These are phyloP conservation scores for Cladosporium oxysporum DNA, from an alignment of 2,329 filamentous ascomycete genomes.

Conservation along the genomic window DNA sequence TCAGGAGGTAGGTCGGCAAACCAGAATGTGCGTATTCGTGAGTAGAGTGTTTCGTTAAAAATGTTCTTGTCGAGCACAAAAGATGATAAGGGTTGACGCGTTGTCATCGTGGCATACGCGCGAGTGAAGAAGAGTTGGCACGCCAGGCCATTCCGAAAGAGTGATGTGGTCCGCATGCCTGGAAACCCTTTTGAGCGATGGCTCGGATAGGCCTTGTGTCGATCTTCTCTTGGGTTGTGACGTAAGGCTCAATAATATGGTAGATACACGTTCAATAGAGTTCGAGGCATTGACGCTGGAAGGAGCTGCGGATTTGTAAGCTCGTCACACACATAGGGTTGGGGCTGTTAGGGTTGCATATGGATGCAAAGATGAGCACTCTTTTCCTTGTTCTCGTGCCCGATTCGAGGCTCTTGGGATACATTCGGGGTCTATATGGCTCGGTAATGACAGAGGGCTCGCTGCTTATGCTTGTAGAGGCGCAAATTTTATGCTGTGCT, in stretches of 20 bases:
- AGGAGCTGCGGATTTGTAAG: too few relatives aligned
- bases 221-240: not conserved
- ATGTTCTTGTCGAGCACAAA: conserved; percentile 41
- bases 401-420: not conserved
- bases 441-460: not conserved
- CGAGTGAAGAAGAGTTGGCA: not conserved
- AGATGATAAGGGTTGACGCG: not conserved
- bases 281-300: not conserved
- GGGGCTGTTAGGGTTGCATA: not conserved
- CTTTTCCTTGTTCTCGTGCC: not conserved
- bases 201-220: not conserved
- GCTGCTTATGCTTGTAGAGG: not conserved
- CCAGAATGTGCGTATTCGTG: conserved; percentile 41
- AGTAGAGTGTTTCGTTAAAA: conserved; percentile 45
- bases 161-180: not conserved
- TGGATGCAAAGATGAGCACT: not conserved
- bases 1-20: conserved; percentile 38
- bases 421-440: too few relatives aligned
- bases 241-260: too few relatives aligned
- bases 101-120: conserved; percentile 6
- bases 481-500: not conserved
- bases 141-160: not conserved
- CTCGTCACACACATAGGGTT: not conserved
- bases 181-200: too few relatives aligned
- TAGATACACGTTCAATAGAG: not conserved